Conservation (phyloP, 306 rosid species). For the Cicer pinnatifidum region DNA sequence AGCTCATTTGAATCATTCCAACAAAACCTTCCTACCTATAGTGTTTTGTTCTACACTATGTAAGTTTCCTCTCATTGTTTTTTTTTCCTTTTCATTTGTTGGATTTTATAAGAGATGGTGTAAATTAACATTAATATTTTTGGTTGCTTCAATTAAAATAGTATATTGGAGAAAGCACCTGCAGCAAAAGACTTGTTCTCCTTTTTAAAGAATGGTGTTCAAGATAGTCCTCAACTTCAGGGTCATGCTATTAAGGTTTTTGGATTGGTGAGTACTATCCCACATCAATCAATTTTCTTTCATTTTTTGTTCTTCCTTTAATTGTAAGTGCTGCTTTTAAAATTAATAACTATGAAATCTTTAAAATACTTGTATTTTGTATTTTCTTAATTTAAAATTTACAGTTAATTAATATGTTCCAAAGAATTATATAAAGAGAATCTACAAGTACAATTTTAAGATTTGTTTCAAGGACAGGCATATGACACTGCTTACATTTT, state of each 20-base stretch:
- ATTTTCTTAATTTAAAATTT: too few relatives aligned
- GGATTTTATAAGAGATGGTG: not conserved
- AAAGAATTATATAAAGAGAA: too few relatives aligned
- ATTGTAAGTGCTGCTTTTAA: too few relatives aligned
- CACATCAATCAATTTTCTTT: not conserved
- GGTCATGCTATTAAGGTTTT: constrained; percentile 44
- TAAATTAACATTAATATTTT: not conserved
- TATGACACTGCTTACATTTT: too few relatives aligned
- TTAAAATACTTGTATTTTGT: too few relatives aligned
- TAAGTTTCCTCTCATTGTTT: not conserved
- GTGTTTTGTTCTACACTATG: constrained; percentile 40
- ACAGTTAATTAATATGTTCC: too few relatives aligned
- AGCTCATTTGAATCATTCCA: constrained; percentile 39
- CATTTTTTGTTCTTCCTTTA: not conserved
- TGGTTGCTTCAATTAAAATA: not conserved
- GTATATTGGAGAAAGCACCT: constrained; percentile 46
- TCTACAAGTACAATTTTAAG: too few relatives aligned
- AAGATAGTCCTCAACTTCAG: constrained; percentile 33
- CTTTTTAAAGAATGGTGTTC: constrained; percentile 36
- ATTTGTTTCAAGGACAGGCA: too few relatives aligned
- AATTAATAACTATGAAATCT: too few relatives aligned
- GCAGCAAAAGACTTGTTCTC: constrained; percentile 42
- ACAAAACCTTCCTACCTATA: constrained; percentile 22
- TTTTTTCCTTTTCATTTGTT: not conserved
- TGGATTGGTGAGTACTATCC: constrained; percentile 16